These are phyloP conservation scores for Kwoniella sp. DNA, from an alignment of 768 basidiomycete species.

Conservation along the genomic window DNA sequence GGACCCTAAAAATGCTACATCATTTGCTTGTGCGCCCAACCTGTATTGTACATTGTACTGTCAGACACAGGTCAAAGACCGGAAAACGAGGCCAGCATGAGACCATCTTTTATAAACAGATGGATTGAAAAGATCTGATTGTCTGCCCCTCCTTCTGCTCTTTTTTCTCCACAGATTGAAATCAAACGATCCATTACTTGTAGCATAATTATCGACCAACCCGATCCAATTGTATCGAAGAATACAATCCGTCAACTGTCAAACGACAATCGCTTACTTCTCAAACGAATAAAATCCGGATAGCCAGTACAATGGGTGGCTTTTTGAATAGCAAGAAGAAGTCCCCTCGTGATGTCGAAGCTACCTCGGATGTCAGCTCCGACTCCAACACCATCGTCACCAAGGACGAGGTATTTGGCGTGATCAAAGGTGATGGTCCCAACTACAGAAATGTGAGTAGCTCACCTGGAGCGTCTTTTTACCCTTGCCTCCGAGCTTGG, in stretches of 20 bases:
- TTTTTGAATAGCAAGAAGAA: neutral
- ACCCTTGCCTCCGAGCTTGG: no score
- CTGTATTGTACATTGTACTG: no score
- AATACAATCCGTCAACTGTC: no score
- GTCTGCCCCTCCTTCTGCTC: neutral
- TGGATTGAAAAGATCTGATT: no score
- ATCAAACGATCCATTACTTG: neutral
- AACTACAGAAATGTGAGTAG: conserved; percentile 31
- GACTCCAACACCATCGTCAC: neutral
- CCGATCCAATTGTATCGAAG: neutral
- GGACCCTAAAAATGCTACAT: no score
- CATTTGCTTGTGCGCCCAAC: no score
- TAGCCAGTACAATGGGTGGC: neutral
- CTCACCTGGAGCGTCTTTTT: neutral
- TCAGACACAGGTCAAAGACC: no score
- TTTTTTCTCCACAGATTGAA: neutral
- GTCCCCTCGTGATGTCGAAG: neutral
- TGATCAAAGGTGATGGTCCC: conserved; percentile 31
- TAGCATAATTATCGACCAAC: neutral
- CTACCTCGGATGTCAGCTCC: neutral
- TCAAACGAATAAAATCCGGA: no score
- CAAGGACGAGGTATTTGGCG: conserved; percentile 38
- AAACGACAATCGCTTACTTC: no score
- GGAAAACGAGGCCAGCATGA: no score
- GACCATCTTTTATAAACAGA: no score